Conservation (phyloP, 2,329 filamentous ascomycete genomes). For the Ascochyta rabiei region DNA sequence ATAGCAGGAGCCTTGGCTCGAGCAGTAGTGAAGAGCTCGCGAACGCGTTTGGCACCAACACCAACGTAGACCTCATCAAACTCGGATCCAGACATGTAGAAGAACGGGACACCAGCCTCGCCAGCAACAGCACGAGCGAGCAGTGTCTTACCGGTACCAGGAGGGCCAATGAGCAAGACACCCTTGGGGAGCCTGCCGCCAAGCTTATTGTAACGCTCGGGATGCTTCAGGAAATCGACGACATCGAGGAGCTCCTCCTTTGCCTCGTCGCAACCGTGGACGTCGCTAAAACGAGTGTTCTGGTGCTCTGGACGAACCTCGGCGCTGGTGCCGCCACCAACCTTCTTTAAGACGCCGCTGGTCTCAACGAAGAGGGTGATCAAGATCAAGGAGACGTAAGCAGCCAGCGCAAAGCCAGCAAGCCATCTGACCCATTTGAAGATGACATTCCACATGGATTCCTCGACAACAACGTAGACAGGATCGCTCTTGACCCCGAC, state of each 20-base stretch:
- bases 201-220: conserved; percentile 89
- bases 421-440: conserved; percentile 94
- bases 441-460: conserved; percentile 76
- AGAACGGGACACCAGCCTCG: conserved; percentile 97
- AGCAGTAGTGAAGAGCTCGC: conserved; percentile 85
- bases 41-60: conserved; percentile 93
- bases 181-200: conserved; percentile 97
- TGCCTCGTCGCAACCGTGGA: conserved; percentile 96
- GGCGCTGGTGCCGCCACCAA: conserved; percentile 71
- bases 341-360: conserved; percentile 78
- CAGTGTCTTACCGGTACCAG: conserved; percentile 96
- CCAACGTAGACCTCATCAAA: conserved; percentile 99
- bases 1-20: conserved; percentile 88
- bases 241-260: conserved; percentile 98
- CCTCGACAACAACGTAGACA: conserved; percentile 95
- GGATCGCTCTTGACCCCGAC: conserved; percentile 80
- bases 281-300: conserved; percentile 87
- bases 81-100: conserved; percentile 99
- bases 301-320: conserved; percentile 94
- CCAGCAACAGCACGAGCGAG: conserved; percentile 94
- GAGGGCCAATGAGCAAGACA: conserved; percentile 91
- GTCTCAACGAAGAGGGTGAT: conserved; percentile 84
- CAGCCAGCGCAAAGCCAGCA: conserved; percentile 75
- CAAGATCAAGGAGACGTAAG: conserved; percentile 78
- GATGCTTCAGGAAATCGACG: conserved; percentile 93